phyloP scores from a whole-genome alignment of 202 grass and related monocot species.

The Carex arenaria region DNA sequence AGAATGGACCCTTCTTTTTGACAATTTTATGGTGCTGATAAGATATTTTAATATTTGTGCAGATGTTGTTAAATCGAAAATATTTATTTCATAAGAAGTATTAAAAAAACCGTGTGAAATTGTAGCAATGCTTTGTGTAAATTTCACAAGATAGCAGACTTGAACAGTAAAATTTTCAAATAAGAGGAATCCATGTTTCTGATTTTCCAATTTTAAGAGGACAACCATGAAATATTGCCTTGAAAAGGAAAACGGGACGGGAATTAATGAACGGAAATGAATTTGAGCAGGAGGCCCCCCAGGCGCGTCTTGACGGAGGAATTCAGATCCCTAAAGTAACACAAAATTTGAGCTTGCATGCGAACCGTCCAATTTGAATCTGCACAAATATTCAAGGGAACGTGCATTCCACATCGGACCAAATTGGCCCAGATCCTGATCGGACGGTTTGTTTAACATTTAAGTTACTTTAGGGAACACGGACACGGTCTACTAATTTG shows the following conservation, averaged over 20 bases:
- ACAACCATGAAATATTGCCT: not conserved
- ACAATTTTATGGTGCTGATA: not conserved
- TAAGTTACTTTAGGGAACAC: no score
- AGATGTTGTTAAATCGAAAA: not conserved
- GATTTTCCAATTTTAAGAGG: not conserved
- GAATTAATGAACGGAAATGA: slow-evolving; percentile 12
- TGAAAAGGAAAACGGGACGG: slow-evolving; percentile 9
- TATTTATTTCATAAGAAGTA: not conserved
- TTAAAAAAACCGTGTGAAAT: not conserved
- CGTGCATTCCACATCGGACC: no score
- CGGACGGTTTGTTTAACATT: no score
- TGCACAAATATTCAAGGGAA: no score
- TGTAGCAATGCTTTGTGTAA: not conserved
- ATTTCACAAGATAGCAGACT: not conserved
- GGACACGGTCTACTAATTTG: not conserved
- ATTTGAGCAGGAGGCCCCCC: not conserved
- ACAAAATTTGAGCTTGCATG: no score
- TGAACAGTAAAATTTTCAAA: not conserved
- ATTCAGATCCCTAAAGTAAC: no score
- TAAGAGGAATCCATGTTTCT: not conserved
- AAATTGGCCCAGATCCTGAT: no score
- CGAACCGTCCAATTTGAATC: no score
- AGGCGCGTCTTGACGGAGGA: not conserved
- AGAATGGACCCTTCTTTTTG: not conserved
- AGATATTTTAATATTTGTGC: not conserved